phyloP scores from a whole-genome alignment of 1,284 basidiomycete genomes.

The Moniliophthora roreri region DNA sequence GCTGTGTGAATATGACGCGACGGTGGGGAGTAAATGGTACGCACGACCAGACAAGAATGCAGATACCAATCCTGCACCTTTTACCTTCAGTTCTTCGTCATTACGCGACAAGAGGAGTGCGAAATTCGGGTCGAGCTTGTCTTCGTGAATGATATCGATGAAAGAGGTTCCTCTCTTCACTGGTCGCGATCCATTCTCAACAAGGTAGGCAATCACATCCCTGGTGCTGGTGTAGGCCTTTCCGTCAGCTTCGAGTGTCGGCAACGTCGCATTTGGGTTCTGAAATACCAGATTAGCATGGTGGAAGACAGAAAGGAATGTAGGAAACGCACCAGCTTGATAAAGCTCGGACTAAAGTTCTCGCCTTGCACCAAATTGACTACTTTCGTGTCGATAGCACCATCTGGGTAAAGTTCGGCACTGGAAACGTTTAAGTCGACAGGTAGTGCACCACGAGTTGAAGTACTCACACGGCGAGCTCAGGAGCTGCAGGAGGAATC shows the following conservation, averaged over 20 bases:
- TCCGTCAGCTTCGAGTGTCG: constrained; percentile 46
- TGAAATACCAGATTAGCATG: constrained; percentile 20
- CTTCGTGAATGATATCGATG: constrained; percentile 49
- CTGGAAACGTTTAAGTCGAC: constrained; percentile 10
- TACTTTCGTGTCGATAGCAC: constrained; percentile 33
- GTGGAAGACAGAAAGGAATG: not conserved
- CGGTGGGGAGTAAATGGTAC: constrained; percentile 28
- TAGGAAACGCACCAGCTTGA: constrained; percentile 42
- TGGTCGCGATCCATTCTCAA: constrained; percentile 41
- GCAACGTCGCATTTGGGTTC: constrained; percentile 58
- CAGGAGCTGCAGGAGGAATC: constrained; percentile 24
- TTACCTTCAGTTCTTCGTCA: constrained; percentile 51
- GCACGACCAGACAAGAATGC: constrained; percentile 46
- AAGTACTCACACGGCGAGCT: constrained; percentile 47
- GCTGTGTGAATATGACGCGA: not conserved
- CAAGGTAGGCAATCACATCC: constrained; percentile 48
- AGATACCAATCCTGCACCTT: constrained; percentile 35
- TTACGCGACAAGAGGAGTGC: constrained; percentile 46
- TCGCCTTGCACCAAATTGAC: constrained; percentile 52
- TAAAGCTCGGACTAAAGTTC: constrained; percentile 62
- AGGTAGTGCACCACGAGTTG: not conserved
- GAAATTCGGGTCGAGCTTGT: constrained; percentile 61
- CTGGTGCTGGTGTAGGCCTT: constrained; percentile 46
- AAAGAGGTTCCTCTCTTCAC: constrained; percentile 36
- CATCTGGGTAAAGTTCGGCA: constrained; percentile 39